Evolutionary conservation across 2,329 filamentous ascomycete species (phyloP).

Genomic region (Magnaporthiopsis incrustans): DNA sequence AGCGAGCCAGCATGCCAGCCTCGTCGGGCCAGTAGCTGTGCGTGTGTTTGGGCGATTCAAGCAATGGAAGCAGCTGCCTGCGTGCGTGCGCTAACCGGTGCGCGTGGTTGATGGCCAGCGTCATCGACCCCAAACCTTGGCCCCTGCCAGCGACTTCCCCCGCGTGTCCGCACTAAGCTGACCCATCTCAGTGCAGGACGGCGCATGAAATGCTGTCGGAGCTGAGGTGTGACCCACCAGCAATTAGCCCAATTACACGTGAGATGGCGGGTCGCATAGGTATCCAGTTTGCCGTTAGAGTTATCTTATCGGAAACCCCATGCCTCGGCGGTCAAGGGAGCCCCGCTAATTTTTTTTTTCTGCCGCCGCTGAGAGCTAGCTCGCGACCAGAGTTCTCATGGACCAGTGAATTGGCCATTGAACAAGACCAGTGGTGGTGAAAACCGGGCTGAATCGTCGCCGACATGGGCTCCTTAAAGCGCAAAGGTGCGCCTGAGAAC

Average conservation of each 20-base stretch:
- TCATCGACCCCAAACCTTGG: neutral
- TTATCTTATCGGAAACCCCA: constrained; percentile 1
- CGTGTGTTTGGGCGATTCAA: neutral
- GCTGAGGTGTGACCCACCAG: neutral
- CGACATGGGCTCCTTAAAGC: constrained; percentile 48
- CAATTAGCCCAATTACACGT: neutral
- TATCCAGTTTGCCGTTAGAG: neutral
- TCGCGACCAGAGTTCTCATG: constrained; percentile 3
- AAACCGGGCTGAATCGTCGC: constrained; percentile 11
- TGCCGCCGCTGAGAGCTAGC: neutral
- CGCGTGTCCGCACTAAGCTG: too few species aligned
- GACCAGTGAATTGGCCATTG: constrained; percentile 4
- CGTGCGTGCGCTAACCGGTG: neutral
- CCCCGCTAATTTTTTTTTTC: constrained; percentile 8
- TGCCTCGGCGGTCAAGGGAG: neutral
- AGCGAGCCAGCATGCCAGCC: neutral
- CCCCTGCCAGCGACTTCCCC: neutral
- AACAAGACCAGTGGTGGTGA: constrained; percentile 1
- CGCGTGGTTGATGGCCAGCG: neutral
- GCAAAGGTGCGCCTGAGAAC: constrained; percentile 48
- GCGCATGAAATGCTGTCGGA: neutral
- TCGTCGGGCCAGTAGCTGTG: neutral
- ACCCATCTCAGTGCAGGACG: too few species aligned
- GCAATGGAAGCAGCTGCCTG: too few species aligned
- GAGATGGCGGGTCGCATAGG: neutral